phyloP scores from a whole-genome alignment of 768 basidiomycete species.

The Tylopilus sp. region DNA sequence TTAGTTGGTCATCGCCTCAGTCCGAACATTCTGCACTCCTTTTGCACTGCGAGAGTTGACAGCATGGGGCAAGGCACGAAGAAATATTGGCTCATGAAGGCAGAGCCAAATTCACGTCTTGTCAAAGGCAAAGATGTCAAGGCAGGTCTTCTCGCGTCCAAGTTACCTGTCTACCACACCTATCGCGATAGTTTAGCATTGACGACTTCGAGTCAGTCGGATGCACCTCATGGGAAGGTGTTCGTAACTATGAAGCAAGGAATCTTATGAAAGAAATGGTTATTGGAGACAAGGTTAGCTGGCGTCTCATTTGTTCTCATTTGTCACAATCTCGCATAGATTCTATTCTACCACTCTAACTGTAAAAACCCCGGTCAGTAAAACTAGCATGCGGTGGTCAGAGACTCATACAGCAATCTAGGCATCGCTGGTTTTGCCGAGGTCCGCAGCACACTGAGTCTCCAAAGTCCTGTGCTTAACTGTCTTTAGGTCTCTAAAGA shows the following conservation, averaged over 20 bases:
- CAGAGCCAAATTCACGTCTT: constrained; percentile 79
- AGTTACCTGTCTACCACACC: not conserved
- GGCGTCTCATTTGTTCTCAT: not conserved
- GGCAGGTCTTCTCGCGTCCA: constrained; percentile 33
- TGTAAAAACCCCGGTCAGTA: constrained; percentile 73
- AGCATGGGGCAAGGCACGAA: not conserved
- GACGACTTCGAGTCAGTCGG: constrained; percentile 75
- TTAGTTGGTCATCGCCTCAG: too few species aligned
- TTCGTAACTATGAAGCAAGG: constrained; percentile 77
- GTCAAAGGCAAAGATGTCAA: constrained; percentile 89
- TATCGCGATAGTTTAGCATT: constrained; percentile 65
- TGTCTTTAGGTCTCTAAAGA: constrained; percentile 63
- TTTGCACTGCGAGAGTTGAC: too few species aligned
- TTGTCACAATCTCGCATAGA: constrained; percentile 39
- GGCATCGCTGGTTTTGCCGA: constrained; percentile 82
- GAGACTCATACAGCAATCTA: constrained; percentile 23
- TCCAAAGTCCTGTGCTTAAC: constrained; percentile 3
- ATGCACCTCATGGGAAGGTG: constrained; percentile 85
- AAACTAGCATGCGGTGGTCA: not conserved
- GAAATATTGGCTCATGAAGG: constrained; percentile 73
- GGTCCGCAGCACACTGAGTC: constrained; percentile 38
- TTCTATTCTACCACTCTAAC: constrained; percentile 85
- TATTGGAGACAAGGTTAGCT: constrained; percentile 63
- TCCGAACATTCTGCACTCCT: too few species aligned
- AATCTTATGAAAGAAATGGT: constrained; percentile 84